A percentile compares a stretch with the other conserved stretches of the same genome.
phyloP scores from a whole-genome alignment of 257 asterid species.

The Solanum chaucha region DNA sequence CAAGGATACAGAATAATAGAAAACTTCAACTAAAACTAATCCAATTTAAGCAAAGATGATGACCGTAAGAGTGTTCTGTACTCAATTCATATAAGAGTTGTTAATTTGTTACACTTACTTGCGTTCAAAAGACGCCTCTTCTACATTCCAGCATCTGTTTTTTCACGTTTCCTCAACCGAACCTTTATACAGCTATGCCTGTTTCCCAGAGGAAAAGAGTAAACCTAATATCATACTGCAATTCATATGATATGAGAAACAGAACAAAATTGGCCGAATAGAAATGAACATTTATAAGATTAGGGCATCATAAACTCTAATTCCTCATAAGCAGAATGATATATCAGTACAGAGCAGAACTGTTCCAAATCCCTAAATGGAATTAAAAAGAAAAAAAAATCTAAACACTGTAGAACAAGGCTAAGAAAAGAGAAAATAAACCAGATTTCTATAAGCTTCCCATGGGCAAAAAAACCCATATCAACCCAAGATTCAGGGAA shows the following conservation, averaged over 20 bases:
- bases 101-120: neutral
- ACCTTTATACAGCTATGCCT: too few relatives aligned
- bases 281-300: neutral
- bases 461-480: conserved; percentile 6
- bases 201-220: neutral
- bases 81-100: neutral
- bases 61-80: neutral
- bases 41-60: neutral
- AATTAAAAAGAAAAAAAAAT: neutral
- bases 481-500: conserved; percentile 14
- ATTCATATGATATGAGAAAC: neutral
- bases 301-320: neutral
- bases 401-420: neutral
- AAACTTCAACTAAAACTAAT: neutral
- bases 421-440: neutral
- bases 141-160: neutral
- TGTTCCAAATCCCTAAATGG: neutral
- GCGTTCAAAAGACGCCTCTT: neutral
- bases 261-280: neutral
- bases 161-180: neutral
- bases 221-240: neutral
- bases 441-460: conserved; percentile 12
- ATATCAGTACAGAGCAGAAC: neutral
- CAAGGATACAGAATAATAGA: neutral
- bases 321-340: neutral